Base-by-base conservation (phyloP, 2,329 filamentous ascomycete species). In the Trematosphaeria pertusa region DNA sequence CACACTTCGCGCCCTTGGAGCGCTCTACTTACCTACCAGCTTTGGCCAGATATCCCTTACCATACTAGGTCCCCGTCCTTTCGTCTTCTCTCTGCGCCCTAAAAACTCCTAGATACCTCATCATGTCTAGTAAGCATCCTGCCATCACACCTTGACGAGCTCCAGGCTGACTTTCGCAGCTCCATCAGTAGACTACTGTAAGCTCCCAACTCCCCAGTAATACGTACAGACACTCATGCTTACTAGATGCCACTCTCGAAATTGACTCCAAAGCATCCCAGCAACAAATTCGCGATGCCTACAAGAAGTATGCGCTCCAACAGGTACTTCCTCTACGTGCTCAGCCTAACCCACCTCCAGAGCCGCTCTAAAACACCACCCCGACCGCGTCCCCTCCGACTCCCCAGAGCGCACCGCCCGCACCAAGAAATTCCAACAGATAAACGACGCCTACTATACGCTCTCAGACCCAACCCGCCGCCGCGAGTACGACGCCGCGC, bases 401-500 rank as follows among this genome's bases (percentile, higher is more conserved):
- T 93, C 91, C 4, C 90, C 92, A 28, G 91, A 97, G 61, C 89
- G 93, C 54, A 73, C 84, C 17, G 73, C 83, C 10, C 88, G 92
- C 64, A 99, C 94, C 5, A 89, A 88, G 65, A 87, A 87, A 69
- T 96, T 96, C 77, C 91, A 96, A 72, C 84, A 89, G 56, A 89
- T 96, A 64, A 96, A 95, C 75, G 91, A 96, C 67, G 91, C 91
- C 53, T 96, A 96, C 79, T 96, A 90, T 72, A 92, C 89, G 0
- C 85, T 97, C 20, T 96, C 89, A 0, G 92, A 97, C 69, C 68
- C 86, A 7, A 75, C 78, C 0, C 84, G 93, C 20, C 85, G 93
- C 42, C 81, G 85, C 51, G 91, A 96, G 49, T 97, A 97, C 75
- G 93, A 97, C 67, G 79, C 83, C 42, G 85, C 91, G 48, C 83